phyloP scores from a whole-genome alignment of 306 rosid species.

The Malus domestica region ASM211411v1 NC_041793.1:46131001-46131500 shows the following conservation, averaged over 20 bases:
- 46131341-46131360: slow-evolving; percentile 24
- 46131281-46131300: too few relatives aligned
- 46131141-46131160: slow-evolving; percentile 87
- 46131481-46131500: slow-evolving; percentile 78
- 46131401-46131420: slow-evolving; percentile 66
- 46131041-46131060: slow-evolving; percentile 14
- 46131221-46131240: background rate
- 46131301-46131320: background rate
- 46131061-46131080: slow-evolving; percentile 58
- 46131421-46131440: slow-evolving; percentile 69
- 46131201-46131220: background rate
- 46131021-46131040: slow-evolving; percentile 6
- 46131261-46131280: too few relatives aligned
- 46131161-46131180: slow-evolving; percentile 90
- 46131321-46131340: background rate
- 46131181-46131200: slow-evolving; percentile 8
- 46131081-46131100: slow-evolving; percentile 72
- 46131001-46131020: slow-evolving; percentile 13
- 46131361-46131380: slow-evolving; percentile 90
- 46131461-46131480: slow-evolving; percentile 57
- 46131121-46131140: slow-evolving; percentile 76
- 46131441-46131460: slow-evolving; percentile 55
- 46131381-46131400: slow-evolving; percentile 91
- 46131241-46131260: background rate
- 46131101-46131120: slow-evolving; percentile 86